Evolutionary conservation across 768 basidiomycete species (phyloP).

Genomic region (Boletus insuetus): DNA sequence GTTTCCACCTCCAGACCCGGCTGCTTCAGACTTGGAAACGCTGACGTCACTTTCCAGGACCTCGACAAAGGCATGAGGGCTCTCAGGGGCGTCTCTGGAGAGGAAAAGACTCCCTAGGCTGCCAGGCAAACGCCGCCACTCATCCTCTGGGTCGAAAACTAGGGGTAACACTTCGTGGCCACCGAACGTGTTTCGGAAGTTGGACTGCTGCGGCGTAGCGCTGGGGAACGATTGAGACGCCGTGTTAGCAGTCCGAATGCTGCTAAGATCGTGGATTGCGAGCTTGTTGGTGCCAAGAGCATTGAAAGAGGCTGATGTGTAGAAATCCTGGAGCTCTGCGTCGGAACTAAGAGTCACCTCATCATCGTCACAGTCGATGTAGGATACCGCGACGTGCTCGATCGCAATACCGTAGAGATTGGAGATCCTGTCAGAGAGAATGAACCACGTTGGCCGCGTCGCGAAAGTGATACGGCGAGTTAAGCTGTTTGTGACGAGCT

Average conservation of each 20-base stretch:
- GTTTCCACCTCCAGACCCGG: conserved; percentile 35
- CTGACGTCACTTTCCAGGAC: conserved; percentile 44
- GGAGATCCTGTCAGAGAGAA: conserved; percentile 54
- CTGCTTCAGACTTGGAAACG: conserved; percentile 29
- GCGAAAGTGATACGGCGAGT: conserved; percentile 61
- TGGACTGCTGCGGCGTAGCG: conserved; percentile 32
- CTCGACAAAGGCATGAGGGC: conserved; percentile 66
- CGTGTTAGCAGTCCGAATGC: conserved; percentile 32
- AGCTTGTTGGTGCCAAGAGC: conserved; percentile 49
- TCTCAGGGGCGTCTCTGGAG: conserved; percentile 33
- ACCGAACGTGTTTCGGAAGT: conserved; percentile 62
- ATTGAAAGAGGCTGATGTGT: conserved; percentile 34
- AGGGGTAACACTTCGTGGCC: conserved; percentile 43
- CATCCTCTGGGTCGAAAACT: conserved; percentile 50
- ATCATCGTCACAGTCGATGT: conserved; percentile 71
- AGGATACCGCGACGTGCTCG: conserved; percentile 63
- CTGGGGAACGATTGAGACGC: conserved; percentile 33
- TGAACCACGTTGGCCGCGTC: conserved; percentile 50
- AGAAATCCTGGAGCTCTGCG: conserved; percentile 76
- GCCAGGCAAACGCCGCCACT: conserved; percentile 60
- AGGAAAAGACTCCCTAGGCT: conserved; percentile 41
- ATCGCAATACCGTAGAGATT: conserved; percentile 54
- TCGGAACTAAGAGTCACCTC: conserved; percentile 75
- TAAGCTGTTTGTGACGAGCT: conserved; percentile 53
- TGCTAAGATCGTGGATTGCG: conserved; percentile 55